These are phyloP conservation scores for Obelidium mucronatum DNA, from an alignment of 192 early-diverging fungal genomes.

Conservation along the genomic window DNA sequence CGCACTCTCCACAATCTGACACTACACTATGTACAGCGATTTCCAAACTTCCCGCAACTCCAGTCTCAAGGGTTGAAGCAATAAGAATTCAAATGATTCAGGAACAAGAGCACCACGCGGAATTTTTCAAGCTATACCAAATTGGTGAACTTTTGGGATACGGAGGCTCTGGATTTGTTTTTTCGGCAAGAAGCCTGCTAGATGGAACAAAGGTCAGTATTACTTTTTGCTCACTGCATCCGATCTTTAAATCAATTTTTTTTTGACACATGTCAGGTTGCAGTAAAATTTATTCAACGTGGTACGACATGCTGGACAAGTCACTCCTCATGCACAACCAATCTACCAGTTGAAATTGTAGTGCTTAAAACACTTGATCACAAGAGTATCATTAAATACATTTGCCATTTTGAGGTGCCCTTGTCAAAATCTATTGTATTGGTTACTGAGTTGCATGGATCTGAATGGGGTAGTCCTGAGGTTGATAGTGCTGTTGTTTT, in stretches of 20 bases:
- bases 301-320: too few species aligned
- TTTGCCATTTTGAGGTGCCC: constrained; percentile 51
- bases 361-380: constrained; percentile 46
- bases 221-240: neutral
- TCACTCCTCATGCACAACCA: constrained; percentile 42
- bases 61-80: too few species aligned
- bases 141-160: constrained; percentile 57
- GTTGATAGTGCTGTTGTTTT: constrained; percentile 21
- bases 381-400: constrained; percentile 52
- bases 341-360: constrained; percentile 51
- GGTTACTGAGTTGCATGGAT: constrained; percentile 57
- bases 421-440: constrained; percentile 46
- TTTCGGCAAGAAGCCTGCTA: constrained; percentile 39
- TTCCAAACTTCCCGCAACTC: too few species aligned
- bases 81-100: too few species aligned
- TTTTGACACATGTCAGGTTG: too few species aligned
- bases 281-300: constrained; percentile 54
- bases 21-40: too few species aligned
- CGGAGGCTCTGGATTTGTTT: constrained; percentile 59
- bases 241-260: too few species aligned
- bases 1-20: too few species aligned
- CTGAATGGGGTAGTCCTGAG: constrained; percentile 44
- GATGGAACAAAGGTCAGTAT: constrained; percentile 29
- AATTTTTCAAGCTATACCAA: too few species aligned
- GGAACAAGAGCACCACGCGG: too few species aligned